Percentiles rank a stretch among this genome's conserved stretches.
Evolutionary conservation across 129 eudicot genomes (phyloP).

Genomic region (Flaveria ramosissima): DNA sequence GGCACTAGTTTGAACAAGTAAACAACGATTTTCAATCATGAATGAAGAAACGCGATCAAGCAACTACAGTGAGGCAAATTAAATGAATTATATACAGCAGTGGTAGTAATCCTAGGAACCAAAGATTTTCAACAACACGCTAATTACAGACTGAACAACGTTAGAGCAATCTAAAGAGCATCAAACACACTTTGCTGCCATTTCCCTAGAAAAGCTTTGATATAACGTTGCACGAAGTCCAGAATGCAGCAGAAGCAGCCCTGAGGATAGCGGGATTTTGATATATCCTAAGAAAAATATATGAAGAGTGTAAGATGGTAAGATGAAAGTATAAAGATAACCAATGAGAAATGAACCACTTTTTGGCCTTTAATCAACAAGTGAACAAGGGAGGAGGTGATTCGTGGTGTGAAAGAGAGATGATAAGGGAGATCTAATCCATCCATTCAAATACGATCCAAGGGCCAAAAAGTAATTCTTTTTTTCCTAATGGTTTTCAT

Average conservation of each 20-base stretch:
- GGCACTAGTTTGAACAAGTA: constrained; percentile 18
- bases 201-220: constrained; percentile 70
- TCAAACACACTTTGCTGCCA: constrained; percentile 22
- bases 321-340: background rate
- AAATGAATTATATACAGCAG: constrained; percentile 41
- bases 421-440: constrained; percentile 1
- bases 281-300: constrained; percentile 58
- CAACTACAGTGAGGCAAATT: constrained; percentile 24
- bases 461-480: background rate
- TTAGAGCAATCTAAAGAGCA: constrained; percentile 24
- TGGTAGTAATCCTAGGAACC: constrained; percentile 23
- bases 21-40: constrained; percentile 29
- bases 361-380: background rate
- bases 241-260: constrained; percentile 97
- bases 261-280: constrained; percentile 89
- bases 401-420: too few relatives aligned
- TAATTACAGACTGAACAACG: constrained; percentile 31
- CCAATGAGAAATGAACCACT: background rate
- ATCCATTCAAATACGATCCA: background rate
- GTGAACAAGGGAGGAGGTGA: too few relatives aligned
- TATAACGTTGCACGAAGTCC: constrained; percentile 93
- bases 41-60: constrained; percentile 16
- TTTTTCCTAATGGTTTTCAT: background rate
- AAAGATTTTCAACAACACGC: background rate
- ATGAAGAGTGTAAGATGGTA: background rate